Evolutionary conservation across 495 filamentous ascomycete species (phyloP), one percentile per base, ranked within the genome.

Genomic region (Halenospora varia): DNA sequence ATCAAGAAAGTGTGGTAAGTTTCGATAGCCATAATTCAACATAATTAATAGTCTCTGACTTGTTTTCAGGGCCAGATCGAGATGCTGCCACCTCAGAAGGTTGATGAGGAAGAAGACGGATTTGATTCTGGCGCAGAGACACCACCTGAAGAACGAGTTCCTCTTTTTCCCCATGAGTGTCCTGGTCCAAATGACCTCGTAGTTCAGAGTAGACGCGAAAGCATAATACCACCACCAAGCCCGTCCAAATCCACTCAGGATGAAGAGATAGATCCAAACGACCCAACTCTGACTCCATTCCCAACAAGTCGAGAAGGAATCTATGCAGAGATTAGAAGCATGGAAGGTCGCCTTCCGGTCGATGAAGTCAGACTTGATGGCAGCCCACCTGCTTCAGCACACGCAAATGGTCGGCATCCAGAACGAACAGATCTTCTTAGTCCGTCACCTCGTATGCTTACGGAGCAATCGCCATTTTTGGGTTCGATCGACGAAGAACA

Each of bases 211-310:
- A 4, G 9, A 8, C 17, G 4, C 25, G 20, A 29, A 10, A 26
- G 42, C 22, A 3, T 41, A 11, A 23, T 29, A 17, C 46, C 10
- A 9, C n/a, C 18, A 13, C 35, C 18, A 53, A 17, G 9, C 29
- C 29, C 29, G 15, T 57, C 25, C 8, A 56, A 63, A 17, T 39
- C 61, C 3, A 46, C 51, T 25, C 41, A 62, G 22, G 64, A 69
- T 18, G 22, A 68, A 35, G 46, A 70, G 20, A n/a, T n/a, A n/a
- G 76, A 82, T 56, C 57, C 73, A 23, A 71, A 80, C 47, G 75
- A 83, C 61, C 79, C 77, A n/a, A 70, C 68, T 0, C 47, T 83
- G 25, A 78, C 80, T 56, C 65, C 54, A 6, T 81, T 83, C 65
- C 80, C 80, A 0, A 77, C 72, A 2, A 70, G 75, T 54, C 70